Conservation (phyloP, 306 rosid genomes). For the Quercus glauca region DNA sequence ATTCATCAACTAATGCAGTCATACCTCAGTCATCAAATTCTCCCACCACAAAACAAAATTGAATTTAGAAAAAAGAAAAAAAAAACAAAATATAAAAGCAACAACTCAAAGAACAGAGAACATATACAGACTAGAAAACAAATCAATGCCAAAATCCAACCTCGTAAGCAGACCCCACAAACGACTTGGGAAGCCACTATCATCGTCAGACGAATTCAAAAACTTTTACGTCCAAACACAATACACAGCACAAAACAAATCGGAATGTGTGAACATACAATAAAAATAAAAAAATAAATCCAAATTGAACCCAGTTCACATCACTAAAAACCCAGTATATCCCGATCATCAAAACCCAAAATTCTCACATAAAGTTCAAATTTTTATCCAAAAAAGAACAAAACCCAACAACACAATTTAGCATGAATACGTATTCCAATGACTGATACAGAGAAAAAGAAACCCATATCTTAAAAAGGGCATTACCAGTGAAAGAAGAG, state of each 20-base stretch:
- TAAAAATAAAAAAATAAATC: not conserved
- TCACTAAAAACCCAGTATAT: constrained; percentile 15
- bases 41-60: not conserved
- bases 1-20: not conserved
- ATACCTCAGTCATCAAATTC: not conserved
- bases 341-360: constrained; percentile 22
- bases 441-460: not conserved
- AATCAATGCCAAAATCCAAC: constrained; percentile 14
- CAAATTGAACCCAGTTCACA: constrained; percentile 6
- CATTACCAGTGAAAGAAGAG: constrained; percentile 20
- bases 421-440: constrained; percentile 20
- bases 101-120: not conserved
- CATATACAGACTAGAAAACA: not conserved
- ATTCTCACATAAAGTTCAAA: constrained; percentile 5
- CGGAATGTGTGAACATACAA: not conserved
- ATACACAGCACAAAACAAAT: not conserved
- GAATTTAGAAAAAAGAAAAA: not conserved
- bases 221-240: not conserved
- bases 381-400: not conserved
- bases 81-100: not conserved
- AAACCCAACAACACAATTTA: not conserved
- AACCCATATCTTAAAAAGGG: constrained; percentile 3
- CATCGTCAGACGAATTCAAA: not conserved
- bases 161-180: constrained; percentile 10
- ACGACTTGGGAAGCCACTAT: not conserved